Evolutionary conservation across 345 rosid species (phyloP), one percentile per base, ranked within the genome.

Genomic region (Gossypium ekmanianum): DNA sequence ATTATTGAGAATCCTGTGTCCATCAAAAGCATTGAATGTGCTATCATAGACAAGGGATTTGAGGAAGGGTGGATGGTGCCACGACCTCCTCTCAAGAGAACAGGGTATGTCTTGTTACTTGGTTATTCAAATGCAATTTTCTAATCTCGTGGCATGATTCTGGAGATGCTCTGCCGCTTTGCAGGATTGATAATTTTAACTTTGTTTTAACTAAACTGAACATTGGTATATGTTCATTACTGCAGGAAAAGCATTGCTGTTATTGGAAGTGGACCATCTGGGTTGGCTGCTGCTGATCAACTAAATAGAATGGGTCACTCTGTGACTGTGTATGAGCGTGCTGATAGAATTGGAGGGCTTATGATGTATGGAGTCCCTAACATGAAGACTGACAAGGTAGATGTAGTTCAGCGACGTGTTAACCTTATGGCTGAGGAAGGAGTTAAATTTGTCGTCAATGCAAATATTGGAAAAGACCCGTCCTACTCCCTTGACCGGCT

Each of bases 341-440:
- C 98, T n/a, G 99, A 96, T 78, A 85, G 97, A 75, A 88, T 96
- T 76, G 99, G 99, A 65, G 99, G 99, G 69, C 97, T 96, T 45
- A 96, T 96, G 99, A 93, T 96, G 99, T 96, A 96, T 79, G 99
- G 99, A 59, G 99, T 96, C 68, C 99, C 99, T 45, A 96, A 96
- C 90, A 96, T 96, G 99, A 96, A 96, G 84, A 17, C 99, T 62
- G 99, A 90, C 87, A 96, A 96, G 84, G 73, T 92, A 43, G 92
- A 88, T 84, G 83, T 96, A 13, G 95, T 96, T 79, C 98, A 96
- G 73, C 88, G 99, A 16, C 92, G 99, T 63, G 98, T 93, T 74
- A 79, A 90, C 81, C 94, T 96, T 68, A 93, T 96, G 98, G 85
- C 95, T 24, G 75, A 83, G 61, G 99, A 96, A 85, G 99, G 98